A percentile compares a stretch with the other conserved stretches of the same genome.
Conservation (phyloP, 2,329 filamentous ascomycete genomes). For the Daldinia eschscholtzii region DNA sequence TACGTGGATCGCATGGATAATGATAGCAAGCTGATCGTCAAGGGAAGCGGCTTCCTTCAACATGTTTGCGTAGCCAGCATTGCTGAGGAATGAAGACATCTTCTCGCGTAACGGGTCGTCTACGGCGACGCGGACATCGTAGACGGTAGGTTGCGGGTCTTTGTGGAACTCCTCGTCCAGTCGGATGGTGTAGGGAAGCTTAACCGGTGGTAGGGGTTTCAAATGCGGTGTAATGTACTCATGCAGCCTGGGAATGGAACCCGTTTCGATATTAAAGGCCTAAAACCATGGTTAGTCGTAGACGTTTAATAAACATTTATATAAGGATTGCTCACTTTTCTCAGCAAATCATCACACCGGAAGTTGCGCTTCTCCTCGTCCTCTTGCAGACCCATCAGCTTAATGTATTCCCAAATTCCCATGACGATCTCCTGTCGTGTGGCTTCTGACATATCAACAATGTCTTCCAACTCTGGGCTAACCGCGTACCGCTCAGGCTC, state of each 20-base stretch:
- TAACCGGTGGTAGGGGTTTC: slow-evolving; percentile 81
- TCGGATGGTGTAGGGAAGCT: slow-evolving; percentile 91
- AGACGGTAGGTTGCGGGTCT: slow-evolving; percentile 82
- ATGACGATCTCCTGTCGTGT: slow-evolving; percentile 89
- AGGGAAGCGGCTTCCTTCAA: slow-evolving; percentile 81
- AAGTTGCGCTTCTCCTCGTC: slow-evolving; percentile 96
- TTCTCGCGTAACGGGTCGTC: slow-evolving; percentile 83
- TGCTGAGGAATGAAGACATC: slow-evolving; percentile 74
- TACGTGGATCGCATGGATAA: slow-evolving; percentile 85
- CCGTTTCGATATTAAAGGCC: slow-evolving; percentile 81
- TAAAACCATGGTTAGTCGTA: slow-evolving; percentile 1
- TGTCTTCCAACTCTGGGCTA: slow-evolving; percentile 81
- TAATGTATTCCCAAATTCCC: slow-evolving; percentile 95
- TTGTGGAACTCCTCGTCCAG: slow-evolving; percentile 87
- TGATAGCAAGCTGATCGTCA: slow-evolving; percentile 86
- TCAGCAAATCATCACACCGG: slow-evolving; percentile 86
- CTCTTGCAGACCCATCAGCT: slow-evolving; percentile 86
- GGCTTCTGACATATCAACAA: slow-evolving; percentile 88
- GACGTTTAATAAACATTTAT: not conserved
- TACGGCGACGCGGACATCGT: slow-evolving; percentile 87
- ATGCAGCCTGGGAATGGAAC: slow-evolving; percentile 87
- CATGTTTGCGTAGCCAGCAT: slow-evolving; percentile 76
- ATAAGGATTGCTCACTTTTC: slow-evolving; percentile 69
- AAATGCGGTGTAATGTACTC: slow-evolving; percentile 85
- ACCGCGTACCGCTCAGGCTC: slow-evolving; percentile 86